Conservation (phyloP, 2,329 filamentous ascomycete species). For the Alternaria sp. region DNA sequence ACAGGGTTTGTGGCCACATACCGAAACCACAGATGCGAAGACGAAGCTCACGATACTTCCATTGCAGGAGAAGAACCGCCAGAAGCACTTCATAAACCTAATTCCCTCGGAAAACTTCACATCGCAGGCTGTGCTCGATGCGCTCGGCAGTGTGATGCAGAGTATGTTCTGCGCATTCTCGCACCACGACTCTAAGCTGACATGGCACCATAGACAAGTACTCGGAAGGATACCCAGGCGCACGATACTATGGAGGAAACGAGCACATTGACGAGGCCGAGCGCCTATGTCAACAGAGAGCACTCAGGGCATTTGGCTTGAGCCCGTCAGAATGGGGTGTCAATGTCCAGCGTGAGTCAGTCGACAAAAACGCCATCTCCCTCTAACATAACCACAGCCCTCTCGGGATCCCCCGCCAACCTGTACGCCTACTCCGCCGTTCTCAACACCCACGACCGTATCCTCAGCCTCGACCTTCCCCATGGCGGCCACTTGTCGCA, state of each 20-base stretch:
- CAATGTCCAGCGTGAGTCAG: conserved; percentile 81
- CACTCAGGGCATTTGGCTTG: conserved; percentile 88
- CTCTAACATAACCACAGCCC: conserved; percentile 61
- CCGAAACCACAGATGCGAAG: conserved; percentile 17
- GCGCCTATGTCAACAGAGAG: conserved; percentile 91
- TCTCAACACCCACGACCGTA: conserved; percentile 88
- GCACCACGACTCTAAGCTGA: conserved; percentile 50
- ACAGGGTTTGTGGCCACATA: conserved; percentile 70
- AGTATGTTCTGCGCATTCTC: conserved; percentile 67
- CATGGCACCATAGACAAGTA: conserved; percentile 78
- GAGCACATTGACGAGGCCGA: conserved; percentile 98
- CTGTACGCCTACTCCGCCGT: conserved; percentile 90
- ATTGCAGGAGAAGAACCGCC: conserved; percentile 85
- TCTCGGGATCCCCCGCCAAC: conserved; percentile 81
- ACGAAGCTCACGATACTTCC: conserved; percentile 29
- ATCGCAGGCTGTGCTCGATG: conserved; percentile 96
- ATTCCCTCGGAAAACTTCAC: conserved; percentile 99
- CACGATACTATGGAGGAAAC: conserved; percentile 98
- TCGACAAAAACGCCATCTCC: not conserved
- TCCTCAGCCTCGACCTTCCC: conserved; percentile 96
- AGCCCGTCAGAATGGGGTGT: conserved; percentile 94
- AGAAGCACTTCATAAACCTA: conserved; percentile 99
- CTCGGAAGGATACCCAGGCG: conserved; percentile 97
- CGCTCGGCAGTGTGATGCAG: conserved; percentile 71
- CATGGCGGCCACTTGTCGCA: conserved; percentile 96